phyloP scores from a whole-genome alignment of 2,329 filamentous ascomycete genomes.

The Calonectria crousiana region DNA sequence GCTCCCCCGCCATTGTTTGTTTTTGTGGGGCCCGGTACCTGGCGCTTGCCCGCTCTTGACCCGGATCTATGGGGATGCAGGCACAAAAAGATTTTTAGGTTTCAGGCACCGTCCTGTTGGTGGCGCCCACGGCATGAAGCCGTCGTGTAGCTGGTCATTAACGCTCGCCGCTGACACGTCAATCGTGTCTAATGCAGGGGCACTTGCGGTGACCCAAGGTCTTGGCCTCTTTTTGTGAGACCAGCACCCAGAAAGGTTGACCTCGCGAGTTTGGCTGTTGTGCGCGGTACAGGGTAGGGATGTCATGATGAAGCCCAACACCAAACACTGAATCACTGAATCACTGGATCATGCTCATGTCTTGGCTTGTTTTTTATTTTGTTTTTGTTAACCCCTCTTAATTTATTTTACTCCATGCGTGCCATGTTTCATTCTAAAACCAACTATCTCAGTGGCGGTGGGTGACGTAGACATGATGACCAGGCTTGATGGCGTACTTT shows the following conservation, averaged over 20 bases:
- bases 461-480: neutral
- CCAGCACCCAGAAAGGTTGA: neutral
- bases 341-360: neutral
- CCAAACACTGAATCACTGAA: neutral
- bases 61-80: neutral
- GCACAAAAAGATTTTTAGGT: neutral
- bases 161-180: neutral
- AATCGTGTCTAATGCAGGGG: neutral
- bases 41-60: neutral
- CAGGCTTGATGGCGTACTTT: neutral
- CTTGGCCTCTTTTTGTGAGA: neutral
- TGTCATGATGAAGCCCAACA: neutral
- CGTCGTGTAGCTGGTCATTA: neutral
- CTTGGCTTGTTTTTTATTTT: neutral
- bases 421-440: neutral
- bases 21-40: neutral
- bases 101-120: neutral
- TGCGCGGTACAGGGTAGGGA: neutral
- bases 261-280: neutral
- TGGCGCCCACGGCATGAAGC: neutral
- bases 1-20: neutral
- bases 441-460: neutral
- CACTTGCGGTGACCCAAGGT: neutral
- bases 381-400: neutral
- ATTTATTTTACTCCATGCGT: neutral